phyloP scores from a whole-genome alignment of 129 eudicot genomes.

The Deinandra increscens region DNA sequence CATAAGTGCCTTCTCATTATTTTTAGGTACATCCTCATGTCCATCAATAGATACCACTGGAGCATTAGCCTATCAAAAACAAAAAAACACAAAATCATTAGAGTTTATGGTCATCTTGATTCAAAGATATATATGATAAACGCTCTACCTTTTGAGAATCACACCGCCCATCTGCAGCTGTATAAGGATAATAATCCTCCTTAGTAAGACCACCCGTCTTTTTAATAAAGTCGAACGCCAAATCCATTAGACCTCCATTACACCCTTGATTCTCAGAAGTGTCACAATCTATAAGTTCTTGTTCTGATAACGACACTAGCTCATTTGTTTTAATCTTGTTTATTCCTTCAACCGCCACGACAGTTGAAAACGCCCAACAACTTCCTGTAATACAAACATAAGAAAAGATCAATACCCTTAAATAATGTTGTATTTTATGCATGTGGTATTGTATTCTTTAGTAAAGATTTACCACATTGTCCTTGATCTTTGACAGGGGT shows the following conservation, averaged over 20 bases:
- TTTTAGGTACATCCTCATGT: slow-evolving; percentile 69
- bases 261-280: slow-evolving; percentile 70
- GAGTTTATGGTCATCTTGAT: background rate
- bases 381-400: slow-evolving; percentile 57
- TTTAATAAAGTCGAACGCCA: slow-evolving; percentile 71
- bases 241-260: slow-evolving; percentile 89
- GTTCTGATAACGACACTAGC: slow-evolving; percentile 79
- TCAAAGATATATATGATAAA: background rate
- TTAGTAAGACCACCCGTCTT: slow-evolving; percentile 69
- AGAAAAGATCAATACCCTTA: background rate
- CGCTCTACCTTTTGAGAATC: slow-evolving; percentile 57
- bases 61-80: slow-evolving; percentile 45
- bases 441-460: background rate
- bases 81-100: background rate
- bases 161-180: slow-evolving; percentile 58
- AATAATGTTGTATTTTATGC: background rate
- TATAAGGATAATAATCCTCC: slow-evolving; percentile 70
- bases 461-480: slow-evolving; percentile 64
- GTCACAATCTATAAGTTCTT: slow-evolving; percentile 92
- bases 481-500: slow-evolving; percentile 84
- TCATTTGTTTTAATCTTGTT: slow-evolving; percentile 70
- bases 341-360: slow-evolving; percentile 88
- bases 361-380: slow-evolving; percentile 97
- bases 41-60: slow-evolving; percentile 83
- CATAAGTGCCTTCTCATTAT: slow-evolving; percentile 68